phyloP scores from a whole-genome alignment of 148 eudicot genomes.

The Heliamphora exappendiculata region DNA sequence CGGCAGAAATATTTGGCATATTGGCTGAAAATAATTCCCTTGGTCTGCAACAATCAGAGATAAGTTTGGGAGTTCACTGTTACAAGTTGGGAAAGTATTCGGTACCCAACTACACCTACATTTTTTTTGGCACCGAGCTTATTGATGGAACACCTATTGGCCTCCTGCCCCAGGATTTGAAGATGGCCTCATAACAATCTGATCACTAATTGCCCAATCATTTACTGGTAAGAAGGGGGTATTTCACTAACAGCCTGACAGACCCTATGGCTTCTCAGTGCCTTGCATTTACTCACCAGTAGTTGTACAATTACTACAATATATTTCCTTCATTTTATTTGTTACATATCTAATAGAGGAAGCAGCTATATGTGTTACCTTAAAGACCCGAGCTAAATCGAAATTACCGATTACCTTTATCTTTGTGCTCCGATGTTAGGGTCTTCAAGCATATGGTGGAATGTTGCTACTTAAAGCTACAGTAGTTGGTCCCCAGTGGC shows the following conservation, averaged over 20 bases:
- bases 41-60: too few relatives aligned
- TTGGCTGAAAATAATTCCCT: too few relatives aligned
- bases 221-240: background rate
- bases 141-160: too few relatives aligned
- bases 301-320: background rate
- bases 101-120: too few relatives aligned
- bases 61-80: too few relatives aligned
- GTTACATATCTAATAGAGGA: background rate
- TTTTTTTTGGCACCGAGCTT: too few relatives aligned
- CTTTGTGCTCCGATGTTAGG: conserved; percentile 20
- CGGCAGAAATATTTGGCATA: too few relatives aligned
- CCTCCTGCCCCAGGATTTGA: too few relatives aligned
- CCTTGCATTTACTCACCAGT: background rate
- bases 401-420: background rate
- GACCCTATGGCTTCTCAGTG: background rate
- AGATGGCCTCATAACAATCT: too few relatives aligned
- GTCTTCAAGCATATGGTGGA: conserved; percentile 53
- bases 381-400: background rate
- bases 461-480: conserved; percentile 47
- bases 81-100: too few relatives aligned
- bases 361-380: background rate
- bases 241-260: background rate
- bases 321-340: conserved; percentile 12
- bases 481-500: conserved; percentile 49
- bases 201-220: background rate